A percentile compares a stretch with the other conserved stretches of the same genome.
phyloP scores from a whole-genome alignment of 1,139 yeast genomes.

The Geotrichum fermentans region DNA sequence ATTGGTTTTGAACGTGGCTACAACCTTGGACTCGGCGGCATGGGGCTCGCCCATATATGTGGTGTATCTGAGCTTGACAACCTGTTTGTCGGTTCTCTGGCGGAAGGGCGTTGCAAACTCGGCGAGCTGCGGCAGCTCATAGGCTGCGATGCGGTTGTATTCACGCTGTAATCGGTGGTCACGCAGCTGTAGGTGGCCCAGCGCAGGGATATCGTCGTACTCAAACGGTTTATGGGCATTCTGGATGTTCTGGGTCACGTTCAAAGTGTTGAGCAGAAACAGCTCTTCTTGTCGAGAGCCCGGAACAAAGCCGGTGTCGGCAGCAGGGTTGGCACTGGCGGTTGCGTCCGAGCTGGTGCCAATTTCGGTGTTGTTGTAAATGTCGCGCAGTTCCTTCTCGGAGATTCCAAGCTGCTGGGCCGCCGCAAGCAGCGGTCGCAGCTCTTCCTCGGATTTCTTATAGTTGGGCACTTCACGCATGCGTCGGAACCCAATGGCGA shows the following conservation, averaged over 20 bases:
- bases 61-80: slow-evolving; percentile 65
- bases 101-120: slow-evolving; percentile 45
- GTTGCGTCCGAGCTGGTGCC: slow-evolving; percentile 13
- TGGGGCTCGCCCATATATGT: slow-evolving; percentile 67
- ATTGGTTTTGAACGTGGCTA: slow-evolving; percentile 49
- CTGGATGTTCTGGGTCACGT: slow-evolving; percentile 25
- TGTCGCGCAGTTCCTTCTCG: slow-evolving; percentile 29
- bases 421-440: slow-evolving; percentile 31
- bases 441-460: slow-evolving; percentile 32
- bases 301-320: slow-evolving; percentile 19
- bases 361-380: slow-evolving; percentile 32
- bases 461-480: slow-evolving; percentile 32
- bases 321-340: slow-evolving; percentile 6
- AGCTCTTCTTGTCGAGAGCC: slow-evolving; percentile 19
- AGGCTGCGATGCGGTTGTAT: slow-evolving; percentile 78
- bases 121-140: slow-evolving; percentile 80
- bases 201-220: slow-evolving; percentile 57
- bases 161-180: slow-evolving; percentile 57
- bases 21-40: slow-evolving; percentile 68
- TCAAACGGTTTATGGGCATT: slow-evolving; percentile 40
- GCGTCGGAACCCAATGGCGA: slow-evolving; percentile 34
- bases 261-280: slow-evolving; percentile 13
- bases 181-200: slow-evolving; percentile 55
- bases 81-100: slow-evolving; percentile 44
- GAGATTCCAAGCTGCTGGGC: slow-evolving; percentile 35